A percentile compares a stretch with the other conserved stretches of the same genome.
Evolutionary conservation across 306 rosid genomes (phyloP).

Genomic region (Castanopsis chinensis): DNA sequence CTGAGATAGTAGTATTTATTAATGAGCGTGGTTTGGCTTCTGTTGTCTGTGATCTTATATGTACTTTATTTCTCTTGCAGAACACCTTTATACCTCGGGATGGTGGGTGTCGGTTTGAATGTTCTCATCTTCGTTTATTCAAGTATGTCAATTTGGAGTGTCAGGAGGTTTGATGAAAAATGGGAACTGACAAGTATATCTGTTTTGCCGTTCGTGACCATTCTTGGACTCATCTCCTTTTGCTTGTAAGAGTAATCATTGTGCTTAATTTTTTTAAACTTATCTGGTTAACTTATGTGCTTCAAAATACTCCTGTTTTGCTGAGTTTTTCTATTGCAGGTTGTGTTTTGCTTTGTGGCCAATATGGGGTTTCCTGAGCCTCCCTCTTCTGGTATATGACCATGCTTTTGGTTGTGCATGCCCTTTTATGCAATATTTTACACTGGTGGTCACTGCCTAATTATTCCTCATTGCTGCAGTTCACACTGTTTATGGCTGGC

Average conservation of each 20-base stretch:
- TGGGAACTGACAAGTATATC: conserved; percentile 78
- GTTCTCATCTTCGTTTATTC: conserved; percentile 73
- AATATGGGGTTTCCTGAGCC: conserved; percentile 85
- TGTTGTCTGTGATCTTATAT: neutral
- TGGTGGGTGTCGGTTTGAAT: conserved; percentile 73
- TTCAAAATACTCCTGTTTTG: conserved; percentile 16
- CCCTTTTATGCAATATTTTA: conserved; percentile 1
- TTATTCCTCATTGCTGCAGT: conserved; percentile 60
- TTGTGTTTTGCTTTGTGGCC: conserved; percentile 95
- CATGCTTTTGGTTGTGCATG: conserved; percentile 8
- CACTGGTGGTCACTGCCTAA: conserved; percentile 20
- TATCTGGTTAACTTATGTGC: conserved; percentile 2
- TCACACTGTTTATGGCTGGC: conserved; percentile 93
- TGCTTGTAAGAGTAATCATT: conserved; percentile 65
- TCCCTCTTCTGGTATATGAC: conserved; percentile 87
- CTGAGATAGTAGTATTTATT: neutral
- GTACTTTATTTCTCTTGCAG: conserved; percentile 54
- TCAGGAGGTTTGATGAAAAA: conserved; percentile 78
- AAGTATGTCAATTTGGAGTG: conserved; percentile 69
- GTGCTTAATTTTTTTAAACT: conserved; percentile 2
- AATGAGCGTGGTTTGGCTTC: neutral
- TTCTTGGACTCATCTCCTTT: conserved; percentile 77
- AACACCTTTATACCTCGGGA: conserved; percentile 84
- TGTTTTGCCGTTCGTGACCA: conserved; percentile 74
- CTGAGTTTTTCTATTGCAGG: conserved; percentile 43